Evolutionary conservation across 2,329 filamentous ascomycete genomes (phyloP), one percentile per base, ranked within the genome.

Genomic region (Aureobasidium sp.): DNA sequence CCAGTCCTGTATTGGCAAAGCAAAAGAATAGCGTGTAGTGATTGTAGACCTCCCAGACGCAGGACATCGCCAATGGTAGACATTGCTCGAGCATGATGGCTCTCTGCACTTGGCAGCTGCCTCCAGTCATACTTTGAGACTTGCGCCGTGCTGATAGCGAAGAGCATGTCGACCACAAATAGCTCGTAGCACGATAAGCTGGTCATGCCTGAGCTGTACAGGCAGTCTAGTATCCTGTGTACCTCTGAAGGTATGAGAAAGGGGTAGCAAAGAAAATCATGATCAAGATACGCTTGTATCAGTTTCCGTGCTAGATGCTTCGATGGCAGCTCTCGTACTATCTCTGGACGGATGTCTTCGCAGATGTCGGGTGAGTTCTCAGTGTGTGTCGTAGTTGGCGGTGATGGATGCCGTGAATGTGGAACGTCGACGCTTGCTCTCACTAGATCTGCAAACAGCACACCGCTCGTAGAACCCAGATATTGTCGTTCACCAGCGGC

Each of bases 101-200:
- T 74, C 54, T 78, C 76, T 2, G 76, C 76, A 63, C 77, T 74
- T 2, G 75, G 75, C 3, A 76, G 66, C 7, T 63, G 60, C 70
- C 77, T 73, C 76, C 76, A 78, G 42, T 78, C 74, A 50, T 76
- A 75, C 64, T 78, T 79, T 63, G 75, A 73, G 5, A 76, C 72
- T 45, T 77, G 76, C 0, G 75, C 73, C 0, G 74, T 78, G 1
- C 74, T 74, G 42, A 78, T 78, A 9, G 77, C 77, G 1, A 79
- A 66, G 0, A 75, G 69, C 74, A 79, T 78, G 62, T 79, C 72
- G 39, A 79, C 69, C 3, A 77, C 66, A 62, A 79, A 79, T 0
- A 69, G 70, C 29, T 77, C 73, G 10, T 71, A 71, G 0, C 71
- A 65, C 2, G 64, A 50, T 6, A 63, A 53, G 30, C 69, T 64